phyloP scores from a whole-genome alignment of 1,284 basidiomycete genomes.

The Takashimella koratensis region DNA sequence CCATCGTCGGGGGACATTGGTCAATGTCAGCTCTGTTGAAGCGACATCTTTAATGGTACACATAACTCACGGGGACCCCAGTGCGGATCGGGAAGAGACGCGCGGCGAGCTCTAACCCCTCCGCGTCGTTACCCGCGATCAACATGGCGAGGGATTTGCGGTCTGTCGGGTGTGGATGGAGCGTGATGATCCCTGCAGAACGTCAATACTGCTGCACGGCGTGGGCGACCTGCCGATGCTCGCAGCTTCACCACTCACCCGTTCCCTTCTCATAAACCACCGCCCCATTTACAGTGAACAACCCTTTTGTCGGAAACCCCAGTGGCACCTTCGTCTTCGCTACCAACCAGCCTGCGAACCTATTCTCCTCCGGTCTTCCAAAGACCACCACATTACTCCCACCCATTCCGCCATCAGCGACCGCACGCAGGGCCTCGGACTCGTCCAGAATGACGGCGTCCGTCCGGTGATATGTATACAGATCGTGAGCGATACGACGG shows the following conservation, averaged over 20 bases:
- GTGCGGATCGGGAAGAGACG: conserved; percentile 77
- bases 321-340: conserved; percentile 31
- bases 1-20: too few species aligned
- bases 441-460: conserved; percentile 61
- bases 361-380: conserved; percentile 43
- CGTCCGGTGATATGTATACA: conserved; percentile 65
- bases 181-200: conserved; percentile 60
- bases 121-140: conserved; percentile 57
- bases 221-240: background rate
- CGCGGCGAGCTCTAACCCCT: conserved; percentile 61
- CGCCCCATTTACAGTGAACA: conserved; percentile 26
- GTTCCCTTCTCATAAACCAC: conserved; percentile 35
- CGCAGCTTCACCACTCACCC: too few species aligned
- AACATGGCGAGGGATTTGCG: conserved; percentile 54
- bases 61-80: conserved; percentile 53
- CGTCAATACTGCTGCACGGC: too few species aligned
- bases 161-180: conserved; percentile 62
- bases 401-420: conserved; percentile 26
- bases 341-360: conserved; percentile 31
- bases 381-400: conserved; percentile 58
- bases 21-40: background rate
- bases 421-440: conserved; percentile 46
- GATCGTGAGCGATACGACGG: conserved; percentile 62
- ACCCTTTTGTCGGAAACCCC: conserved; percentile 37
- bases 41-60: too few species aligned